Evolutionary conservation across 176 grass and related monocot genomes (phyloP).

Genomic region (Neostapfia colusana): DNA sequence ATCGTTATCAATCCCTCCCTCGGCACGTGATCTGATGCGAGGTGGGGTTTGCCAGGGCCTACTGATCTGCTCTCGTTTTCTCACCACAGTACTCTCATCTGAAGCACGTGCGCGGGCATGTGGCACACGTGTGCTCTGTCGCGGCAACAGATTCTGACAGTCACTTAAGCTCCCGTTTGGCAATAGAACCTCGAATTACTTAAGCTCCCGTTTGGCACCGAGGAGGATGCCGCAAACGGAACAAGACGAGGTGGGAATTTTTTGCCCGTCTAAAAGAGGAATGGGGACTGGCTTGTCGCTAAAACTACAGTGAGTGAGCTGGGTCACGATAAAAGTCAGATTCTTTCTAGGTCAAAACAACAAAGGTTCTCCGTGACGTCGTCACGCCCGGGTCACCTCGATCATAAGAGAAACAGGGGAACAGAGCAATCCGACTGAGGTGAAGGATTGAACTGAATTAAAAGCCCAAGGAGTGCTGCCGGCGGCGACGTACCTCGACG

Average conservation of each 20-base stretch:
- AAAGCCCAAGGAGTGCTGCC: no score
- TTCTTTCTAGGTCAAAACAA: background rate
- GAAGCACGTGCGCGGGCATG: conserved; percentile 9
- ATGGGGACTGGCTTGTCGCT: no score
- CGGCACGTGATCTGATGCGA: background rate
- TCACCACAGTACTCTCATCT: background rate
- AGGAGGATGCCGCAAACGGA: no score
- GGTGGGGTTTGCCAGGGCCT: background rate
- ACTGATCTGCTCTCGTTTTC: background rate
- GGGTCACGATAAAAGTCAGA: background rate
- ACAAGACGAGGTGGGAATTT: no score
- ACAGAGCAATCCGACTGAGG: background rate
- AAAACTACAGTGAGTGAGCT: background rate
- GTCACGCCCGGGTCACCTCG: background rate
- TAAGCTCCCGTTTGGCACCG: no score
- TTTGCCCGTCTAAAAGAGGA: background rate
- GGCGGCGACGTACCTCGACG: conserved; percentile 60
- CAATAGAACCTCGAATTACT: no score
- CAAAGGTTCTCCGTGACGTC: no score
- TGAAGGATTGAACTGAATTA: no score
- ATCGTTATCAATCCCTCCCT: background rate
- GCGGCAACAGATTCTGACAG: no score
- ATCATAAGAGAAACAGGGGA: background rate
- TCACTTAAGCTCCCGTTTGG: no score
- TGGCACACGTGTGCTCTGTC: no score